Base-by-base conservation (phyloP, 129 eudicot species). In the Flaveria robusta region DNA sequence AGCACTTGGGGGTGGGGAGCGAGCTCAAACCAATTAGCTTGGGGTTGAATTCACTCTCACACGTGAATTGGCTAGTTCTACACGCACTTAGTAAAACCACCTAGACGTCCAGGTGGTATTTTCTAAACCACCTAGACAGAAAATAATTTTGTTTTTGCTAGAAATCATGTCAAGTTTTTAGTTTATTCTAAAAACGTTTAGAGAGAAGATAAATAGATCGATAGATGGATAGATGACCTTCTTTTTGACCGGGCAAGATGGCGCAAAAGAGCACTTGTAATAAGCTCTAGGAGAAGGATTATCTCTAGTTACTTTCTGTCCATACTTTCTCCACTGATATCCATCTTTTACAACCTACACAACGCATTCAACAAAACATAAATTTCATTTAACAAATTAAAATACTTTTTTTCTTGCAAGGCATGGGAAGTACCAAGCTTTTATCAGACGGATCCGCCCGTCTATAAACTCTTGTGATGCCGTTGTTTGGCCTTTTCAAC, bases 241-340 rank as follows among this genome's bases (percentile, higher is more conserved):
- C 90, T 90, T 92, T 78, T 90, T 92, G 74, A 86, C 98, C 0
- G 87, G 96, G 79, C 98, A 92, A 31, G 46, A 49, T 13, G 98
- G 98, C 41, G 98, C 90, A 68, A 74, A 83, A 8, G 92, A 85
- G 68, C 98, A 90, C 78, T 83, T 88, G 49, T 79, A 92, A 73
- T 92, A 92, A 51, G 98, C 98, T 83, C 96, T 90, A 1, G 98
- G 98, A 77, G 94, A 92, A 19, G 94, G 94, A 77, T 92, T 92
- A 78, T 92, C 98, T 85, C 92, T 86, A 1, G 98, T 92, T 15
- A 92, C 96, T 75, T 92, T 92, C 63, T 92, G 98, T 22, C 98
- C 98, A 78, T 92, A 92, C 72, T 92, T 92, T 64, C 90, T 68
- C 98, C 98, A 92, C 15, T 92, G 89, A 71, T 89, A 90, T 65